Conservation (phyloP, 192 early-diverging fungal genomes). For the Spinellus fusiger region DNA sequence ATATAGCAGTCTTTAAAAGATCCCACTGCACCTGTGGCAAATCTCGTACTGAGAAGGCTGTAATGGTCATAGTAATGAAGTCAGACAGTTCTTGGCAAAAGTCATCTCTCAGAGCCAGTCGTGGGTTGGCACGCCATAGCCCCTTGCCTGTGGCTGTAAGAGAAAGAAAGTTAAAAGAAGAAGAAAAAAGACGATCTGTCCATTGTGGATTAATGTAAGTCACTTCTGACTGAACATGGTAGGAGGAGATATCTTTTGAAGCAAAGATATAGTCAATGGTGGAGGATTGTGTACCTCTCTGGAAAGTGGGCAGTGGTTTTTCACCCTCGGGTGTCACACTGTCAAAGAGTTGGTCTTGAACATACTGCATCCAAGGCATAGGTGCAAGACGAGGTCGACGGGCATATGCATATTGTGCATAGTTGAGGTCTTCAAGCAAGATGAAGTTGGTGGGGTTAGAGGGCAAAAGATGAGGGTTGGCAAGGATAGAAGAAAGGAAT, state of each 20-base stretch:
- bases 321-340: neutral
- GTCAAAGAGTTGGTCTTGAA: neutral
- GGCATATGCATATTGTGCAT: neutral
- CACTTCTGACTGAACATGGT: neutral
- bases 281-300: neutral
- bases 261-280: constrained; percentile 26
- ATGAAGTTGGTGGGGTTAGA: neutral
- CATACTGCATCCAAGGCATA: neutral
- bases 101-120: neutral
- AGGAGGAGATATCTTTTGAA: neutral
- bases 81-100: neutral
- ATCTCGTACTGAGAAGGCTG: neutral
- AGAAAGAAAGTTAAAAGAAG: neutral
- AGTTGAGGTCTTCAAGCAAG: neutral
- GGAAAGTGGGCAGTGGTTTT: neutral
- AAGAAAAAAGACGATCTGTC: constrained; percentile 10
- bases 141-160: neutral
- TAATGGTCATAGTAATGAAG: neutral
- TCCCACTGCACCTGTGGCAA: constrained; percentile 4
- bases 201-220: neutral
- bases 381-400: neutral
- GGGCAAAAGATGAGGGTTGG: neutral
- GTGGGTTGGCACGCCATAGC: constrained; percentile 11
- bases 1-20: neutral
- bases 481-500: neutral